Evolutionary conservation across 306 rosid species (phyloP).

Genomic region (Calophaca sinica): DNA sequence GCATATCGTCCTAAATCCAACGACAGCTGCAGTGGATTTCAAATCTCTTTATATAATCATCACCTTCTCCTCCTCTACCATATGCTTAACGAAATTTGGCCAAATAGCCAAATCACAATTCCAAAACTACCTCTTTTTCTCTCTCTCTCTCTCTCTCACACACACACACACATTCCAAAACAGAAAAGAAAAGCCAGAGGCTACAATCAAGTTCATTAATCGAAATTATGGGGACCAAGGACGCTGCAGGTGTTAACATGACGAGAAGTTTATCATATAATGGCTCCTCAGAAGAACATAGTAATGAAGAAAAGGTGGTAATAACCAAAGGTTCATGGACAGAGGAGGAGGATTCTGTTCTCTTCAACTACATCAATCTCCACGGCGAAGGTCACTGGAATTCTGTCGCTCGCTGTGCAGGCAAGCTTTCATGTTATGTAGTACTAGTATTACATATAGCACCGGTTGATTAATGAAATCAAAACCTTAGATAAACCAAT

Average conservation of each 20-base stretch:
- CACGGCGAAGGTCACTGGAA: conserved; percentile 73
- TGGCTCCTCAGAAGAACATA: conserved; percentile 31
- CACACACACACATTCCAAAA: background rate
- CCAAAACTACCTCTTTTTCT: background rate
- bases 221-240: background rate
- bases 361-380: conserved; percentile 45
- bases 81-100: background rate
- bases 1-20: conserved; percentile 38
- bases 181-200: background rate
- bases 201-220: background rate
- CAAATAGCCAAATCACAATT: background rate
- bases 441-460: too few relatives aligned
- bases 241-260: background rate
- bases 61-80: background rate
- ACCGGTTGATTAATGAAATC: too few relatives aligned
- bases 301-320: conserved; percentile 42
- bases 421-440: conserved; percentile 1
- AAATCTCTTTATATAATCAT: conserved; percentile 18
- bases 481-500: too few relatives aligned
- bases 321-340: conserved; percentile 72
- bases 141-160: too few relatives aligned
- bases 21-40: background rate
- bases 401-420: conserved; percentile 57
- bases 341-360: conserved; percentile 64
- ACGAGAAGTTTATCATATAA: background rate